A percentile compares a stretch with the other conserved stretches of the same genome.
Conservation (phyloP, 805 yeast genomes). For the Metschnikowia continentalis region DNA sequence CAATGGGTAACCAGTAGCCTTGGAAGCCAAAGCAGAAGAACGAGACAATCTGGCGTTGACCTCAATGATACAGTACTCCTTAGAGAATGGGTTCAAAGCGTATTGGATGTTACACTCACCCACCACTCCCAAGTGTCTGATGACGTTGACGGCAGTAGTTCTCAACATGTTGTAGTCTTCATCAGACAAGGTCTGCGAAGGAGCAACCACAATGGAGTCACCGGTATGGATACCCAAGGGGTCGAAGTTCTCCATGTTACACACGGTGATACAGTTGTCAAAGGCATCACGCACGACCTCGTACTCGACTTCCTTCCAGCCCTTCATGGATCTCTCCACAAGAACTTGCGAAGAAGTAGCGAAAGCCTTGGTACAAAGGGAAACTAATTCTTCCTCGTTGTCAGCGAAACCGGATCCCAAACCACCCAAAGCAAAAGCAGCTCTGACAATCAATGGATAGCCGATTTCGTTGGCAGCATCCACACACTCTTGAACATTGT, state of each 20-base stretch:
- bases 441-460: slow-evolving; percentile 94
- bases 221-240: slow-evolving; percentile 99
- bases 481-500: slow-evolving; percentile 74
- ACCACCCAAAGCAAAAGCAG: slow-evolving; percentile 97
- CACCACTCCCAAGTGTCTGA: slow-evolving; percentile 95
- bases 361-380: slow-evolving; percentile 84
- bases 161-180: slow-evolving; percentile 97
- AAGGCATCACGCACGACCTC: slow-evolving; percentile 97
- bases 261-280: slow-evolving; percentile 97
- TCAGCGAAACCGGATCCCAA: slow-evolving; percentile 97
- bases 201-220: slow-evolving; percentile 98
- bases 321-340: slow-evolving; percentile 95
- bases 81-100: slow-evolving; percentile 88
- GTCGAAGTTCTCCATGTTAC: slow-evolving; percentile 99
- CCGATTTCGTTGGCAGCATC: slow-evolving; percentile 83
- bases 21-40: slow-evolving; percentile 98
- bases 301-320: slow-evolving; percentile 98
- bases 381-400: slow-evolving; percentile 75
- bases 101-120: slow-evolving; percentile 99
- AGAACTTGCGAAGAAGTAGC: slow-evolving; percentile 95
- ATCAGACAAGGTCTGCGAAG: slow-evolving; percentile 94
- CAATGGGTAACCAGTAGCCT: slow-evolving; percentile 97
- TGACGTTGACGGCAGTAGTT: slow-evolving; percentile 95
- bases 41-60: slow-evolving; percentile 97
- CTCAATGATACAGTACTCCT: slow-evolving; percentile 95